Evolutionary conservation across 2,329 filamentous ascomycete genomes (phyloP).

Genomic region (Ophiocordyceps sinensis): DNA sequence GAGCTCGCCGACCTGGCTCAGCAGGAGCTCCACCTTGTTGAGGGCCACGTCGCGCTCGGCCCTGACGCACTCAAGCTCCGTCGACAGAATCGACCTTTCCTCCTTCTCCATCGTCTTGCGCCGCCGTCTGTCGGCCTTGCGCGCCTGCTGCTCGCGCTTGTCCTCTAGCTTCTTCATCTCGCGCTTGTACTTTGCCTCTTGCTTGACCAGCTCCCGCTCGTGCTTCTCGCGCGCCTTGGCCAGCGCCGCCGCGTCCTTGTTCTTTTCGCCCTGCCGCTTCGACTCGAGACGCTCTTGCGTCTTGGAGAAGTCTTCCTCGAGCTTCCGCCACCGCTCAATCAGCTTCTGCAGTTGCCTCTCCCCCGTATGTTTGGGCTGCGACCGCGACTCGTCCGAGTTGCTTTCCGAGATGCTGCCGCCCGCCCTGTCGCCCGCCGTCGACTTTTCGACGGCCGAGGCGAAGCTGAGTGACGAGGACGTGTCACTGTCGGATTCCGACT

Average conservation of each 20-base stretch:
- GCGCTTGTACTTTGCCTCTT: constrained; percentile 49
- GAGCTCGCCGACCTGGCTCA: constrained; percentile 38
- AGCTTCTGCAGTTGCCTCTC: constrained; percentile 55
- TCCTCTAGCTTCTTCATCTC: constrained; percentile 52
- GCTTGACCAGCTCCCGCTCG: constrained; percentile 46
- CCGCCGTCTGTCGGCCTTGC: constrained; percentile 38
- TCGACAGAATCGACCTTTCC: constrained; percentile 30
- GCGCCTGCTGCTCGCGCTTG: constrained; percentile 46
- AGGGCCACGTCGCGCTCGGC: constrained; percentile 37
- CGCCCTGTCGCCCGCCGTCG: constrained; percentile 13
- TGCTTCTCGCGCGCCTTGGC: constrained; percentile 50
- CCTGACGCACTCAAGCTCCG: constrained; percentile 37
- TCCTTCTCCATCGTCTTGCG: constrained; percentile 39
- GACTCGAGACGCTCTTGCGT: constrained; percentile 32
- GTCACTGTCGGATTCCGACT: constrained; percentile 21
- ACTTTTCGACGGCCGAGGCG: constrained; percentile 29
- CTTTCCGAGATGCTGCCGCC: constrained; percentile 12
- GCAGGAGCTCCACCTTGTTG: constrained; percentile 39
- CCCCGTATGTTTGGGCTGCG: constrained; percentile 11
- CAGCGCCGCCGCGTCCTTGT: constrained; percentile 33
- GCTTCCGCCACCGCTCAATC: constrained; percentile 41
- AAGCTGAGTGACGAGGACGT: constrained; percentile 33
- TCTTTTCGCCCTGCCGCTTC: constrained; percentile 31
- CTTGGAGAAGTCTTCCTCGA: constrained; percentile 48
- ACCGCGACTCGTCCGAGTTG: constrained; percentile 25